Conservation (phyloP, 2,329 filamentous ascomycete genomes). For the Exophiala viscosa region DNA sequence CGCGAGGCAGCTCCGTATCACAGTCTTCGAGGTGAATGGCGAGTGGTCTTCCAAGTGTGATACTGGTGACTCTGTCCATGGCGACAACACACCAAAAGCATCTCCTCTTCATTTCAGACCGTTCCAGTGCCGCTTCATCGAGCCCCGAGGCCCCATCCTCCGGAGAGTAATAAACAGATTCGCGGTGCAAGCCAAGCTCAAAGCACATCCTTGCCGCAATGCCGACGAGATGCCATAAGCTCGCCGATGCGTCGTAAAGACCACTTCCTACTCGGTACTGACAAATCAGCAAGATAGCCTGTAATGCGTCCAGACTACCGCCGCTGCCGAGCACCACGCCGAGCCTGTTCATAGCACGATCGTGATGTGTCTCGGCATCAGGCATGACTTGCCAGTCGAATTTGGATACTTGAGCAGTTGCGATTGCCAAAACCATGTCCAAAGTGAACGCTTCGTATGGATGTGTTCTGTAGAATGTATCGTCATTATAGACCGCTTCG, state of each 20-base stretch:
- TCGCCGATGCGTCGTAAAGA: slow-evolving; percentile 38
- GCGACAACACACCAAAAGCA: slow-evolving; percentile 46
- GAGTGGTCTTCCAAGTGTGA: slow-evolving; percentile 8
- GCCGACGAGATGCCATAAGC: slow-evolving; percentile 46
- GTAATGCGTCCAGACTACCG: slow-evolving; percentile 36
- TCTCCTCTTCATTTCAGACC: slow-evolving; percentile 34
- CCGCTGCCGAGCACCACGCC: slow-evolving; percentile 37
- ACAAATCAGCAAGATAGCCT: slow-evolving; percentile 43
- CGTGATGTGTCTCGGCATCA: slow-evolving; percentile 43
- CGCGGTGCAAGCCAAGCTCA: slow-evolving; percentile 42
- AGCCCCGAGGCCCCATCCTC: not conserved
- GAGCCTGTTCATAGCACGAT: slow-evolving; percentile 38
- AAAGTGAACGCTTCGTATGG: slow-evolving; percentile 40
- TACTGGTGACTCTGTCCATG: slow-evolving; percentile 10
- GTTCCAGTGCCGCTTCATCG: not conserved
- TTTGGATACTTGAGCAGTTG: slow-evolving; percentile 43
- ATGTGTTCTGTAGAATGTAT: slow-evolving; percentile 25
- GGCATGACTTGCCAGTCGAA: slow-evolving; percentile 45
- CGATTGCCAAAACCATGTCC: slow-evolving; percentile 45
- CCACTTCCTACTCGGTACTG: slow-evolving; percentile 44
- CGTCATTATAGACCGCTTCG: slow-evolving; percentile 25
- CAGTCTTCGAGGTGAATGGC: slow-evolving; percentile 9
- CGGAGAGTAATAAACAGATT: slow-evolving; percentile 33
- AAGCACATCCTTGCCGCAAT: slow-evolving; percentile 42
- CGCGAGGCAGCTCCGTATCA: slow-evolving; percentile 6